Evolutionary conservation across 768 basidiomycete genomes (phyloP), one percentile per base, ranked within the genome.

Genomic region (Cyclocybe aegerita): DNA sequence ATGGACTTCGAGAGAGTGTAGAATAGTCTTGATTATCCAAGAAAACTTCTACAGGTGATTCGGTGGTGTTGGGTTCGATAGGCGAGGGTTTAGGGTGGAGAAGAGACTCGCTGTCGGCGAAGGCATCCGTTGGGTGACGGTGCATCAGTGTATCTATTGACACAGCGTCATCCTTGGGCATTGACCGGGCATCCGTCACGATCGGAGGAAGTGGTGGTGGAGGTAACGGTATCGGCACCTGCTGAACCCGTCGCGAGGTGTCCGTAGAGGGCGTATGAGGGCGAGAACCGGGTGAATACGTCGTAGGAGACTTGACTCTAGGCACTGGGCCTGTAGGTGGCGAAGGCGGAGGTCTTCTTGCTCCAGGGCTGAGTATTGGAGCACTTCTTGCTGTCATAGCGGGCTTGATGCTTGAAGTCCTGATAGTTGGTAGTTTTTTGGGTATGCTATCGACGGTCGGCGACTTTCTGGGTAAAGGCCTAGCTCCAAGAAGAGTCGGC

Each of bases 1-100:
- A 70, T 0, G 68, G 69, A 29, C 60, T 60, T 6, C 68, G 60
- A 4, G 65, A 60, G 12, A 65, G 33, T 2, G 56, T 41, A 14
- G 60, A 54, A 9, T 42, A 17, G 48, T 67, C 62, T 43, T 55
- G 45, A 39, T 61, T 59, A 40, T 65, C 65, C 3, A 63, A 43
- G 39, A 59, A 64, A 9, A 58, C 63, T 31, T 64, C 63, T 15
- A 63, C 31, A 2, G 57, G 57, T 1, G 59, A 55, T 33, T 55
- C 58, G 2, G 43, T 30, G 7, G 48, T 35, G 15, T 30, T 48
- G 15, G 43, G 46, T 1, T 44, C 43, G 2, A 37, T 30, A 37
- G 46, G 49, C 9, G 23, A 23, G 23, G 23, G 23, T 23, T 23
- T 23, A 2, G 49, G 50, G 32, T 49, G 40, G 3, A 46, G 35